Conservation (phyloP, 495 filamentous ascomycete species). For the Halenospora varia region DNA sequence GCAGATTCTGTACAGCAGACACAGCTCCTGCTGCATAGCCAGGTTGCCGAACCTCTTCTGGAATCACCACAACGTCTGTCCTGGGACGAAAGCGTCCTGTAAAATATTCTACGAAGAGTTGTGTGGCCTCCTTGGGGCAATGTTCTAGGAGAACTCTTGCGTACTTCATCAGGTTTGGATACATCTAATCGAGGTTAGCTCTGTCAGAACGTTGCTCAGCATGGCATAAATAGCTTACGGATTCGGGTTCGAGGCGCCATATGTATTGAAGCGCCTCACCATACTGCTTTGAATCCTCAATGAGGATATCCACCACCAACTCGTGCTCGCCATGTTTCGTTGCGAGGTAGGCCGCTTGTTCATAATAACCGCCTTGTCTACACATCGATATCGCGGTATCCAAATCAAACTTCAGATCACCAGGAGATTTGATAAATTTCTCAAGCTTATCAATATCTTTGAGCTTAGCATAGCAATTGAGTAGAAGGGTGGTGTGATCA, state of each 20-base stretch:
- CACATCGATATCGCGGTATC: conserved; percentile 98
- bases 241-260: conserved; percentile 78
- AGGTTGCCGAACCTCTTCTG: conserved; percentile 24
- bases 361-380: conserved; percentile 94
- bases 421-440: conserved; percentile 92
- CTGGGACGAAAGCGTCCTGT: conserved; percentile 76
- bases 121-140: conserved; percentile 73
- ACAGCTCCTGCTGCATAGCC: conserved; percentile 55
- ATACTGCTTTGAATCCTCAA: conserved; percentile 90
- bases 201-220: background rate
- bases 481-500: conserved; percentile 91
- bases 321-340: conserved; percentile 93
- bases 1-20: conserved; percentile 76
- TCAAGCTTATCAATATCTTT: conserved; percentile 96
- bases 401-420: conserved; percentile 92
- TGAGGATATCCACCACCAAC: conserved; percentile 88
- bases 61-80: conserved; percentile 54
- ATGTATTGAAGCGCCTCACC: conserved; percentile 87
- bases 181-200: conserved; percentile 52
- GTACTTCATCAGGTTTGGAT: conserved; percentile 91
- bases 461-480: conserved; percentile 97
- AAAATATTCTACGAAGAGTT: conserved; percentile 90
- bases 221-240: conserved; percentile 44
- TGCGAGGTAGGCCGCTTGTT: conserved; percentile 93
- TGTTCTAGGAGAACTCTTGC: conserved; percentile 83